These are phyloP conservation scores for Acidiella bohemica DNA, from an alignment of 495 filamentous ascomycete species.

Conservation along the genomic window DNA sequence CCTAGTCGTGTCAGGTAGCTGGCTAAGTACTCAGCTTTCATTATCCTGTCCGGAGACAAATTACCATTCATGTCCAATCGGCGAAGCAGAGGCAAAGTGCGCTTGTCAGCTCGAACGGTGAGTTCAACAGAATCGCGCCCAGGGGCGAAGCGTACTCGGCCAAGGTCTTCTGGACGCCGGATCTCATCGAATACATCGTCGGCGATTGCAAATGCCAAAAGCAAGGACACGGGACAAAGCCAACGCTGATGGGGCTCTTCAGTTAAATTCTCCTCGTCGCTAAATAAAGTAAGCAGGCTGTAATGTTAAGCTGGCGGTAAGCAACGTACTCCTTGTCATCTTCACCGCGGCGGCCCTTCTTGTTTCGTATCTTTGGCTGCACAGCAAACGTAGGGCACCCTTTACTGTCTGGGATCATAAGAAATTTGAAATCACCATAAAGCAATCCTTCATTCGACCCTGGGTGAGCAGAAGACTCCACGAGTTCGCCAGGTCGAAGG, in stretches of 20 bases:
- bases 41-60: neutral
- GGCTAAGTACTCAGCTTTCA: neutral
- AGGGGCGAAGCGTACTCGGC: neutral
- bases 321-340: neutral
- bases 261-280: neutral
- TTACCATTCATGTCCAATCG: neutral
- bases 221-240: neutral
- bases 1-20: neutral
- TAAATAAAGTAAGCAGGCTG: neutral
- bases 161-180: neutral
- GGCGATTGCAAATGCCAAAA: neutral
- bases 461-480: neutral
- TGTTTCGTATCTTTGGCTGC: slow-evolving; percentile 1
- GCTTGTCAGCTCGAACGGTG: neutral
- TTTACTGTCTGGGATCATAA: neutral
- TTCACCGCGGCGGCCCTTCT: neutral
- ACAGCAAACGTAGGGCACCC: neutral
- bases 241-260: neutral
- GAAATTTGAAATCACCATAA: neutral
- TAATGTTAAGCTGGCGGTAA: too few species aligned
- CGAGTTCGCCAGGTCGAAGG: neutral
- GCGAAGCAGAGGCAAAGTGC: neutral
- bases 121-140: neutral
- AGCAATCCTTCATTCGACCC: neutral
- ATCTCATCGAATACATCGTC: slow-evolving; percentile 1